Base-by-base conservation (phyloP, 1,284 basidiomycete species). In the Puccinia polysora region DNA sequence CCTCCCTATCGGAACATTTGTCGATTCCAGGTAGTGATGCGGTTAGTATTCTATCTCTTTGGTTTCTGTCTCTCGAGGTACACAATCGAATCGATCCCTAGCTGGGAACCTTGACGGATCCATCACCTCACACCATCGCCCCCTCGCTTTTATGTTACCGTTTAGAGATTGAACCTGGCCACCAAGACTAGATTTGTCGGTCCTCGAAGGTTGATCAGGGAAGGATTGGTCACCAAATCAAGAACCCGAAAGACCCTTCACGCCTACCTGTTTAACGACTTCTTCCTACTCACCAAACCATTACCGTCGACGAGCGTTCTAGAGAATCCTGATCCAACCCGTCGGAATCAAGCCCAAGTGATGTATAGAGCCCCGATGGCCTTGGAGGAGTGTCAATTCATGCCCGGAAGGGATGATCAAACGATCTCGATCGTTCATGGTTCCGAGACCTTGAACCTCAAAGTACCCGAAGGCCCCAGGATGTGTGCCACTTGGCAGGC, bases 311-410 rank as follows among this genome's bases (percentile, higher is more conserved):
- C 23, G 18, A 30, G 62, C 30, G 18, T 60, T 18, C 28, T 60
- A 23, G 45, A 64, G 62, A 34, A 20, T 40, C 47, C 32, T 50
- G 7, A 15, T 7, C 45, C 23, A 28, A 32, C 10, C 8, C 68
- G 45, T 28, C 34, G 40, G 4, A 25, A 47, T 6, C 1, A 2
- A 6, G 25, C 15, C 1, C 59, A 34, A 12, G 56, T 53, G 34
- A 63, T 71, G 58, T 71, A 71, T 40, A 43, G 68, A 4, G 68
- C 59, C 2, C 68, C 68, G 47, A 71, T 62, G 68, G 53, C 68
- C 1, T 25, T 71, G 7, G 68, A 71, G 45, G 68, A 71, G 28
- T 71, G 58, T 50, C 56, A 62, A 25, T 28, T 71, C 30, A 30
- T 52, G 28, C 7, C 28, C 32, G 58, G 58, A 1, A 60, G 50